Conservation (phyloP, 2,329 filamentous ascomycete species). For the Talaromyces amestolkiae region DNA sequence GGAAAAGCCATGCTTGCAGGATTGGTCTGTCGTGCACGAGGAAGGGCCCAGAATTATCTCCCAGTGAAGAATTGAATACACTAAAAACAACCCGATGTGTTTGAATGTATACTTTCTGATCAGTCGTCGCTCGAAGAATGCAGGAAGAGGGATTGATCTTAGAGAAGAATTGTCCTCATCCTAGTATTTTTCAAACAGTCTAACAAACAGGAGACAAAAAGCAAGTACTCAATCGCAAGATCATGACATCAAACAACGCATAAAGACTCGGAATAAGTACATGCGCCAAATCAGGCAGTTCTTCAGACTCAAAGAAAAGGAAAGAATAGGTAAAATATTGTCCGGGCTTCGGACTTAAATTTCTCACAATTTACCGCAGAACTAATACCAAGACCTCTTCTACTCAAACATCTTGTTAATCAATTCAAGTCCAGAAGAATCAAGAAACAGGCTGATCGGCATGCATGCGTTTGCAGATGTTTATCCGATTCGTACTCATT, state of each 20-base stretch:
- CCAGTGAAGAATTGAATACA: no score
- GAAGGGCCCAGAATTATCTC: no score
- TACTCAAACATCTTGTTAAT: not conserved
- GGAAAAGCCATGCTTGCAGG: not conserved
- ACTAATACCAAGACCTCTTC: not conserved
- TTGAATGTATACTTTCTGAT: no score
- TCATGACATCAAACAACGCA: not conserved
- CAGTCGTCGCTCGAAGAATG: no score
- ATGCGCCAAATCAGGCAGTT: not conserved
- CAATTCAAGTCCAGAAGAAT: no score
- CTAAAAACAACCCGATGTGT: no score
- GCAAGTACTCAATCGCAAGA: not conserved
- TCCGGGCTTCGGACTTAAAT: constrained; percentile 7
- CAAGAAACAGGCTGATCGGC: not conserved
- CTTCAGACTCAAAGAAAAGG: not conserved
- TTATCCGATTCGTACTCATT: not conserved
- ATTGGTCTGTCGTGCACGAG: not conserved
- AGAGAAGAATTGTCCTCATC: no score
- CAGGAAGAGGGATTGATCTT: no score
- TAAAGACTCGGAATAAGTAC: not conserved
- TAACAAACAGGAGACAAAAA: not conserved
- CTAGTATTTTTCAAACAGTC: no score
- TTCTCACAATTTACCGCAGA: not conserved
- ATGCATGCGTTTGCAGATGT: not conserved
- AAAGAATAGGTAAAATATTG: not conserved